phyloP scores from a whole-genome alignment of 768 basidiomycete species.

The Termitomyces titanicus region DNA sequence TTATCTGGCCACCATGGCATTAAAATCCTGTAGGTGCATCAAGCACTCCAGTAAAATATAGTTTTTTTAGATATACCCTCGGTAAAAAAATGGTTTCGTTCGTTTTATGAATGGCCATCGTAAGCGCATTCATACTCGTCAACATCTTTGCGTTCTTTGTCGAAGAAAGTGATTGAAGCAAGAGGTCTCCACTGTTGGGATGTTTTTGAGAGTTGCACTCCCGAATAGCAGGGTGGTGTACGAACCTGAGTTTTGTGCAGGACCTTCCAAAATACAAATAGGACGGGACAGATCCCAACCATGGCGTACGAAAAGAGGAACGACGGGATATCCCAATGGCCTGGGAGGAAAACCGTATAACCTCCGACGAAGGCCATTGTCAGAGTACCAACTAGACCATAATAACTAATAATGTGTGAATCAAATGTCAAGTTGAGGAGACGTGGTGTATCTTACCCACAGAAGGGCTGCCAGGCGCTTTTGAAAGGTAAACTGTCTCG shows the following conservation, averaged over 20 bases:
- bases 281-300: conserved; percentile 37
- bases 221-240: background rate
- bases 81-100: background rate
- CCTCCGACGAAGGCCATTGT: conserved; percentile 47
- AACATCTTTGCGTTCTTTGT: conserved; percentile 36
- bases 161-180: conserved; percentile 41
- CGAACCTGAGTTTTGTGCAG: conserved; percentile 35
- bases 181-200: conserved; percentile 35
- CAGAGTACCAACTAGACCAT: conserved; percentile 39
- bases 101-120: background rate
- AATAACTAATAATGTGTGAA: conserved; percentile 30
- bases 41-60: background rate
- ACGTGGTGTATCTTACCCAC: conserved; percentile 26
- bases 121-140: conserved; percentile 39
- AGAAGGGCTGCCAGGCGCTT: conserved; percentile 49
- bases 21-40: too few relatives aligned
- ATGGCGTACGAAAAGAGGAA: conserved; percentile 50
- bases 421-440: background rate
- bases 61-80: background rate
- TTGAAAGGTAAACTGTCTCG: conserved; percentile 42
- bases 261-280: conserved; percentile 47
- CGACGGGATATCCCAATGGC: conserved; percentile 41
- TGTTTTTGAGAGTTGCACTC: background rate
- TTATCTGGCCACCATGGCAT: background rate
- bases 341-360: conserved; percentile 50